Evolutionary conservation across 2,329 filamentous ascomycete genomes (phyloP), one percentile per base, ranked within the genome.

Genomic region (Dryadomyces quercus-mongolicae): DNA sequence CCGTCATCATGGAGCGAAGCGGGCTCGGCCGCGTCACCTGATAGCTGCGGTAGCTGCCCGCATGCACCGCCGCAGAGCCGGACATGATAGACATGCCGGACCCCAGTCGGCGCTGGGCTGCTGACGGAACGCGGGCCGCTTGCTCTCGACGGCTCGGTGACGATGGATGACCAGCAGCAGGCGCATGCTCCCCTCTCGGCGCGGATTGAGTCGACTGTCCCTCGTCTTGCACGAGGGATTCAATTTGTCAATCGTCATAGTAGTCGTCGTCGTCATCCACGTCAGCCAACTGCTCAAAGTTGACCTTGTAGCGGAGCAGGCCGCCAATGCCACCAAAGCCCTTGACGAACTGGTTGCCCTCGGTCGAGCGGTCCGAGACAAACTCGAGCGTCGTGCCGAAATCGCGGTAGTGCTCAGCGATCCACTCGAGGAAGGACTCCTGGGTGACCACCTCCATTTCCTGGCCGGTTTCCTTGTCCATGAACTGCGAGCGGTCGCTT

Each of bases 311-410:
- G 64, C 93, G 90, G 68, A 98, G 83, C 66, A 98, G 85, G 60
- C 92, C 92, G 62, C 93, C 93, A 64, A 98, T 95, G 67, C 93
- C 93, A 84, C 93, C 93, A 67, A 98, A 98, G 60, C 93, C 93
- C 77, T 96, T 97, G 66, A 98, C 93, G 73, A 98, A 98, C 77
- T 98, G 93, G 74, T 98, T 98, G 68, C 93, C 93, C 74, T 98
- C 93, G 58, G 88, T 95, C 57, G 92, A 97, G 61, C 90, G 86
- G 70, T 98, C 94, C 50, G 93, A 96, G 60, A 98, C 93, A 63
- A 98, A 98, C 71, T 98, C 93, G 46, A 98, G 82, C 36, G 84
- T 86, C 53, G 93, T 91, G 73, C 93, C 93, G 66, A 96, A 98
- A 68, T 97, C 89, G 71, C 93, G 94, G 79, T 97, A 97, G 70